A percentile compares a stretch with the other conserved stretches of the same genome.
Conservation (phyloP, 805 yeast genomes). For the Wickerhamomyces ciferrii region DNA sequence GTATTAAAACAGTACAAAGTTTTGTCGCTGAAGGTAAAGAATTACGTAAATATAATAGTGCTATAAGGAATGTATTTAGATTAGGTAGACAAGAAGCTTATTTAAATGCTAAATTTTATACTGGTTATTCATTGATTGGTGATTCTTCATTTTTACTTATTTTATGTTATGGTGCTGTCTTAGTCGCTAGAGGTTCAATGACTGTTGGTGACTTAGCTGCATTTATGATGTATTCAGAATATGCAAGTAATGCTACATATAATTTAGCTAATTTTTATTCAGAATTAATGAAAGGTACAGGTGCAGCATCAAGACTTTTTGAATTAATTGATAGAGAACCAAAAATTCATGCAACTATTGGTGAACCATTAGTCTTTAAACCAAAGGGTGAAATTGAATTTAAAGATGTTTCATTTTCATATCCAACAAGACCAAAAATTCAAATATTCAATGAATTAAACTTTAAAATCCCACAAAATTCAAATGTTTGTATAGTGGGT, state of each 20-base stretch:
- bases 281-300: constrained; percentile 96
- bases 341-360: constrained; percentile 58
- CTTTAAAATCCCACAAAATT: constrained; percentile 46
- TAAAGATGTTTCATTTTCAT: constrained; percentile 62
- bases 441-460: constrained; percentile 43
- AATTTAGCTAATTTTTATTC: constrained; percentile 92
- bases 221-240: constrained; percentile 92
- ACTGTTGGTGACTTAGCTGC: constrained; percentile 91
- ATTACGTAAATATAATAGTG: constrained; percentile 67
- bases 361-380: constrained; percentile 36
- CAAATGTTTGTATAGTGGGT: constrained; percentile 73
- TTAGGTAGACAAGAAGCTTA: constrained; percentile 78
- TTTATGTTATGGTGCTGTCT: constrained; percentile 73
- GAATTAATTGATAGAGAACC: constrained; percentile 81
- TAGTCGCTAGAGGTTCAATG: constrained; percentile 71
- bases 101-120: constrained; percentile 71
- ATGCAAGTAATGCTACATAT: constrained; percentile 84
- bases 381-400: constrained; percentile 51
- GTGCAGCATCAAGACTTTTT: constrained; percentile 90
- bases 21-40: constrained; percentile 87
- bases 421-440: constrained; percentile 83
- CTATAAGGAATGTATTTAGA: constrained; percentile 58
- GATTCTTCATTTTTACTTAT: constrained; percentile 74
- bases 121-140: constrained; percentile 80
- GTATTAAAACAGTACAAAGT: constrained; percentile 84